Evolutionary conservation across 768 basidiomycete genomes (phyloP), one percentile per base, ranked within the genome.

Genomic region (Leucocoprinus leucothites): DNA sequence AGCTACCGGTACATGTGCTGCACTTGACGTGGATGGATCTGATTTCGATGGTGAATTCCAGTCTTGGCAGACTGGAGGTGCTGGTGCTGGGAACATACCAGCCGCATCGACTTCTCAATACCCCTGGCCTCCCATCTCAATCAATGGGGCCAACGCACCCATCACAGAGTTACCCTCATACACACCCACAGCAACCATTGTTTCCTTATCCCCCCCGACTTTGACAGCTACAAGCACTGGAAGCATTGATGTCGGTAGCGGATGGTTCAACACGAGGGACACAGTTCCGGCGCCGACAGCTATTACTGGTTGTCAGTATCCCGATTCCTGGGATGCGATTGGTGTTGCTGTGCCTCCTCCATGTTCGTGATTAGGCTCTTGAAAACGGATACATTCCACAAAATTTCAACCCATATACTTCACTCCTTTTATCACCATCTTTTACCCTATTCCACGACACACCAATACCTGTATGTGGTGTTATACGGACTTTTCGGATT

Each of bases 11-110:
- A 68, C 77, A 41, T 97, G 94, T 66, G 71, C 58, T 21, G 71
- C 77, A 1, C 71, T 89, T 28, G 85, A 82, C 19, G 71, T 72
- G 5, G 48, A 69, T 4, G 69, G 67, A 9, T 62, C 67, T 5
- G 42, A 65, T 6, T 79, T 75, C 57, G 63, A 68, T 51, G 80
- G 78, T 4, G 73, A 75, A 1, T 82, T 86, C 60, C 59, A 78
- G 25, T 57, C 86, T 1, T 89, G 84, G 80, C 81, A 84, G 69
- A 89, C 86, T 35, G 91, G 90, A 36, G 89, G 86, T 36, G 63
- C 77, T 71, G 63, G 73, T 65, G 63, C 85, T 73, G 60, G 86
- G 70, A 51, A 77, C 71, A 51, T 79, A 69, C 56, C 79, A 78
- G 63, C 74, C 64, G 38, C 73, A 73, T 52, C 71, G 66, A 59